Evolutionary conservation across 1,284 basidiomycete genomes (phyloP).

Genomic region (Cutaneotrichosporon dermatis): DNA sequence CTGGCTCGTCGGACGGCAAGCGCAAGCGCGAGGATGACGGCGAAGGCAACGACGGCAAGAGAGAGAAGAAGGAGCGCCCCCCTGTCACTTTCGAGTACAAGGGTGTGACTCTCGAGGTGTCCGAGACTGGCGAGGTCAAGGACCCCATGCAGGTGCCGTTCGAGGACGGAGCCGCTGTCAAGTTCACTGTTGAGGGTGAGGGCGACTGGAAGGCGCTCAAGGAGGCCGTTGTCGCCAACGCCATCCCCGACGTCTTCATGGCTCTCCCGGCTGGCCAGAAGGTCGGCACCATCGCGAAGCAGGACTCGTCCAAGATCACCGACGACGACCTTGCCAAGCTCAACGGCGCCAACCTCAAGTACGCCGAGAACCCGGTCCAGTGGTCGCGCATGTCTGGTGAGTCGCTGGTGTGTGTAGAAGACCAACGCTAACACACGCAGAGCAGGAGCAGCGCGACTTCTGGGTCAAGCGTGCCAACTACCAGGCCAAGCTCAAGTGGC

Average conservation of each 20-base stretch:
- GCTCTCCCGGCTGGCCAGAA: constrained; percentile 46
- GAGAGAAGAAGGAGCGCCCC: constrained; percentile 51
- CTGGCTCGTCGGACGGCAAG: constrained; percentile 16
- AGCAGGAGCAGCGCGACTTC: constrained; percentile 68
- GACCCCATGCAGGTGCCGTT: constrained; percentile 48
- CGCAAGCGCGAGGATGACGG: constrained; percentile 45
- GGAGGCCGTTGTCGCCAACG: constrained; percentile 33
- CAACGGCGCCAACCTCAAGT: constrained; percentile 46
- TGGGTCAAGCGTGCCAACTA: constrained; percentile 66
- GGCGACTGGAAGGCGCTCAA: constrained; percentile 54
- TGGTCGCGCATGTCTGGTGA: constrained; percentile 34
- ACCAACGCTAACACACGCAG: constrained; percentile 20
- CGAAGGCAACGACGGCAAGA: constrained; percentile 47
- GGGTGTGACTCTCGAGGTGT: constrained; percentile 59
- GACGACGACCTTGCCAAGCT: constrained; percentile 51
- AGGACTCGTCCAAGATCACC: constrained; percentile 46
- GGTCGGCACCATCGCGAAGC: constrained; percentile 49
- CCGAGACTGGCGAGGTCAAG: constrained; percentile 54
- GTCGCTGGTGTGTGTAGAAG: constrained; percentile 13
- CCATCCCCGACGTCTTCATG: constrained; percentile 38
- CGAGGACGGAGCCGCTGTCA: constrained; percentile 46
- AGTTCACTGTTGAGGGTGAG: constrained; percentile 42
- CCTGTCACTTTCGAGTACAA: constrained; percentile 54
- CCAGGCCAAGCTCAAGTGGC: constrained; percentile 51
- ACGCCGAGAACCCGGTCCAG: constrained; percentile 46